Evolutionary conservation across 768 basidiomycete species (phyloP).

Genomic region (Ramaria rubella): DNA sequence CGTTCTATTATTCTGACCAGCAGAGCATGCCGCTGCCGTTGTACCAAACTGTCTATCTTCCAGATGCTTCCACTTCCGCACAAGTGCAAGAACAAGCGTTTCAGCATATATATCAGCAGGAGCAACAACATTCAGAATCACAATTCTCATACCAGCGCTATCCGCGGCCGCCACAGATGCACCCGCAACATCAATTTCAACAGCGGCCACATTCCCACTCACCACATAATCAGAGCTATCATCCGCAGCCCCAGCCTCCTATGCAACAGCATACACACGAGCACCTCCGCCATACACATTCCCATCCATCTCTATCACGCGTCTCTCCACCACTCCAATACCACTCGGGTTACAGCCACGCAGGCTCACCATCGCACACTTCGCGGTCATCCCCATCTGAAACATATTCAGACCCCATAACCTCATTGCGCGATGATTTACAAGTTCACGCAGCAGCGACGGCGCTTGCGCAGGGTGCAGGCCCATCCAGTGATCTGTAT

Average conservation of each 20-base stretch:
- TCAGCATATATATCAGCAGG: neutral
- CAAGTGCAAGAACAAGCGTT: neutral
- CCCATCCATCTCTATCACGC: neutral
- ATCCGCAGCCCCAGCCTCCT: neutral
- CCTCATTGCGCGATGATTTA: conserved; percentile 16
- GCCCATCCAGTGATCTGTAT: conserved; percentile 22
- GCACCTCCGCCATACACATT: conserved; percentile 5
- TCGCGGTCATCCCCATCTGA: conserved; percentile 6
- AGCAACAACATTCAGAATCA: neutral
- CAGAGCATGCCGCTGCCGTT: neutral
- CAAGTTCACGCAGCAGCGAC: conserved; percentile 31
- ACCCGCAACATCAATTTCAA: neutral
- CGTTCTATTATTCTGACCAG: conserved; percentile 10
- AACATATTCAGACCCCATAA: conserved; percentile 3
- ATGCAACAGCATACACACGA: conserved; percentile 1
- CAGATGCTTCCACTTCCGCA: neutral
- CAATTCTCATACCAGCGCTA: neutral
- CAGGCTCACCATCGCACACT: conserved; percentile 2
- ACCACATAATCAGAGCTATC: neutral
- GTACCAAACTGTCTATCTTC: neutral
- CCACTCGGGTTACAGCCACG: neutral
- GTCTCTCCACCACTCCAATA: neutral
- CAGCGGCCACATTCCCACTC: neutral
- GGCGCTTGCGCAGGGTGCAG: conserved; percentile 34
- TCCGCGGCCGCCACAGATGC: neutral